Conservation (phyloP, 177 flowering plant genomes). For the Vitis hybrid region DNA sequence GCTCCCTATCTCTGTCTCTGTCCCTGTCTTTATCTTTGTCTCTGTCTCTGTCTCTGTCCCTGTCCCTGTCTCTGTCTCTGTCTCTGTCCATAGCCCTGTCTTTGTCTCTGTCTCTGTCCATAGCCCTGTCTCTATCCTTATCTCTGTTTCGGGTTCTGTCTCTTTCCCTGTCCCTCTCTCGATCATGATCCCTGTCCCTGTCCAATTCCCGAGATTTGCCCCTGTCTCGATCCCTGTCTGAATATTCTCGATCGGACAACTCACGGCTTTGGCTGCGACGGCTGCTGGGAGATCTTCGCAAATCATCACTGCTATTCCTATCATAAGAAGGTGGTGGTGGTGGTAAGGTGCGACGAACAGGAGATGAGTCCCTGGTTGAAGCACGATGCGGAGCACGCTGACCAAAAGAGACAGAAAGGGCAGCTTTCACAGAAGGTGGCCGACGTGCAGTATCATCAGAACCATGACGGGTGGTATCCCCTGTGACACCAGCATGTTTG, state of each 20-base stretch:
- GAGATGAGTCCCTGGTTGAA: constrained; percentile 95
- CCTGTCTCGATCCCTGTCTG: constrained; percentile 33
- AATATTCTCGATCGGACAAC: constrained; percentile 50
- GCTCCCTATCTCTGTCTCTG: constrained; percentile 26
- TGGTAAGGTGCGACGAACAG: constrained; percentile 79
- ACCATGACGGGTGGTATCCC: constrained; percentile 78
- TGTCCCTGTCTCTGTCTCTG: constrained; percentile 21
- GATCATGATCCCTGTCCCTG: constrained; percentile 19
- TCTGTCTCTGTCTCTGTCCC: constrained; percentile 31
- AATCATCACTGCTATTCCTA: constrained; percentile 47
- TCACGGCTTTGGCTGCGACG: constrained; percentile 67
- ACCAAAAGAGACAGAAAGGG: constrained; percentile 98
- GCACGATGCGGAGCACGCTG: constrained; percentile 99
- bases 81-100: constrained; percentile 28
- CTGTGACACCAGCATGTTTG: constrained; percentile 80
- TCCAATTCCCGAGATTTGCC: constrained; percentile 32
- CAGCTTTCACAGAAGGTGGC: constrained; percentile 98
- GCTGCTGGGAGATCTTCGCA: constrained; percentile 55
- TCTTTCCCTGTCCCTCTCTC: constrained; percentile 22
- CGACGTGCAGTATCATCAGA: constrained; percentile 96
- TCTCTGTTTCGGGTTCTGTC: constrained; percentile 30
- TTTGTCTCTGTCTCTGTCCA: constrained; percentile 27
- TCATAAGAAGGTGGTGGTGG: constrained; percentile 52
- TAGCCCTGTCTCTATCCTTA: constrained; percentile 19
- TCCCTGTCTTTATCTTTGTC: constrained; percentile 24